A percentile compares a stretch with the other conserved stretches of the same genome.
phyloP scores from a whole-genome alignment of 78 protist genomes.

The Planoprotostelium fungivorum region DNA sequence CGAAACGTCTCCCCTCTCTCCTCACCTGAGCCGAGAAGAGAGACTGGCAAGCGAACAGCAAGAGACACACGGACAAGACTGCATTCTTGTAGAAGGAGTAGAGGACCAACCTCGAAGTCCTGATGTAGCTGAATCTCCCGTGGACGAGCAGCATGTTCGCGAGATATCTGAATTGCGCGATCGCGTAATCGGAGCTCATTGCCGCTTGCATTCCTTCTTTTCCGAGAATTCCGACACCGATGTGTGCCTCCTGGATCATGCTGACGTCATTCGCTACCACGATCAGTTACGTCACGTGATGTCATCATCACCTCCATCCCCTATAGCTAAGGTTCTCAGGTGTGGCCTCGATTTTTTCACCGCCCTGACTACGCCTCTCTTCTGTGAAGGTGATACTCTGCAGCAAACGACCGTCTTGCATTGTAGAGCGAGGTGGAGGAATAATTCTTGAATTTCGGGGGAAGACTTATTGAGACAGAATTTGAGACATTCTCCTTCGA shows the following conservation, averaged over 20 bases:
- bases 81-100: conserved; percentile 69
- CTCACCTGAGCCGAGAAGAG: conserved; percentile 58
- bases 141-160: conserved; percentile 58
- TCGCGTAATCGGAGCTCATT: conserved; percentile 76
- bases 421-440: conserved; percentile 38
- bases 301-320: conserved; percentile 79
- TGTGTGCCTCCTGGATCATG: conserved; percentile 78
- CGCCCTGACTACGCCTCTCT: conserved; percentile 44
- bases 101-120: conserved; percentile 45
- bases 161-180: conserved; percentile 85
- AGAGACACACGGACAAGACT: conserved; percentile 57
- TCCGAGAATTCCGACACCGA: conserved; percentile 93
- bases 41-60: conserved; percentile 68
- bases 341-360: conserved; percentile 30
- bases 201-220: conserved; percentile 84
- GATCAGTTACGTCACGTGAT: conserved; percentile 80
- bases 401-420: conserved; percentile 79
- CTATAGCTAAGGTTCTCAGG: conserved; percentile 76
- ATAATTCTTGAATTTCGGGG: conserved; percentile 12
- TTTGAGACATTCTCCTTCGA: conserved; percentile 46
- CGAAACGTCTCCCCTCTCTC: background rate
- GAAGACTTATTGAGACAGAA: conserved; percentile 31
- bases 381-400: conserved; percentile 80
- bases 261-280: conserved; percentile 89
- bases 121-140: conserved; percentile 76